A percentile compares a stretch with the other conserved stretches of the same genome.
These are phyloP conservation scores for Madurella mycetomatis DNA, from an alignment of 2,329 filamentous ascomycete species.

Conservation along the genomic window DNA sequence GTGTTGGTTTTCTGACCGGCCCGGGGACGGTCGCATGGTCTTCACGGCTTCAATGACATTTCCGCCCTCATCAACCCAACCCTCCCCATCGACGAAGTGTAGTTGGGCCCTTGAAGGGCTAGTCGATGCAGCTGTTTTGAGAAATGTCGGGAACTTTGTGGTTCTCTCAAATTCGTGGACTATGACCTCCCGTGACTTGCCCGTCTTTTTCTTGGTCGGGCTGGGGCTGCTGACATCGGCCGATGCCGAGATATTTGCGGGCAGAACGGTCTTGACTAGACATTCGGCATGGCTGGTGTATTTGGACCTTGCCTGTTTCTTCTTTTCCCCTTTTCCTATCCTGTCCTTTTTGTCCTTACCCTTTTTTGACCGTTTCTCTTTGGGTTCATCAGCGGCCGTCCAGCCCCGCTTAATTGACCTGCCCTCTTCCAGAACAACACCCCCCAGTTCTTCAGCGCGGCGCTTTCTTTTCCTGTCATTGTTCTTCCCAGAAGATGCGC, in stretches of 20 bases:
- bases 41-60: slow-evolving; percentile 63
- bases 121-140: slow-evolving; percentile 54
- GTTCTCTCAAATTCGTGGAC: slow-evolving; percentile 90
- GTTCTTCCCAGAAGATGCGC: slow-evolving; percentile 27
- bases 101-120: slow-evolving; percentile 42
- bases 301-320: slow-evolving; percentile 62
- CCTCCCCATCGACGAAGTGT: slow-evolving; percentile 76
- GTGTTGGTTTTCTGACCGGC: slow-evolving; percentile 10
- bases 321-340: slow-evolving; percentile 50
- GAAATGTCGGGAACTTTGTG: slow-evolving; percentile 74
- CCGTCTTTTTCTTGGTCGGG: slow-evolving; percentile 56
- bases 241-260: slow-evolving; percentile 41
- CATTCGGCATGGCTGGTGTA: slow-evolving; percentile 78
- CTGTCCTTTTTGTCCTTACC: slow-evolving; percentile 46
- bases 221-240: slow-evolving; percentile 45
- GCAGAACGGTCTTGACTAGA: slow-evolving; percentile 75
- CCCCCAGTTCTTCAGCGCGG: slow-evolving; percentile 51
- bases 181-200: slow-evolving; percentile 49
- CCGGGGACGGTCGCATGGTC: slow-evolving; percentile 31
- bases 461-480: slow-evolving; percentile 44
- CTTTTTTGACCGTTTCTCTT: slow-evolving; percentile 44
- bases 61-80: slow-evolving; percentile 80
- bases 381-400: slow-evolving; percentile 61
- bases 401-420: slow-evolving; percentile 85
- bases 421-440: slow-evolving; percentile 66